Percentiles rank a stretch among this genome's conserved stretches.
phyloP scores from a whole-genome alignment of 2,329 filamentous ascomycete species.

The Balansia obtecta region DNA sequence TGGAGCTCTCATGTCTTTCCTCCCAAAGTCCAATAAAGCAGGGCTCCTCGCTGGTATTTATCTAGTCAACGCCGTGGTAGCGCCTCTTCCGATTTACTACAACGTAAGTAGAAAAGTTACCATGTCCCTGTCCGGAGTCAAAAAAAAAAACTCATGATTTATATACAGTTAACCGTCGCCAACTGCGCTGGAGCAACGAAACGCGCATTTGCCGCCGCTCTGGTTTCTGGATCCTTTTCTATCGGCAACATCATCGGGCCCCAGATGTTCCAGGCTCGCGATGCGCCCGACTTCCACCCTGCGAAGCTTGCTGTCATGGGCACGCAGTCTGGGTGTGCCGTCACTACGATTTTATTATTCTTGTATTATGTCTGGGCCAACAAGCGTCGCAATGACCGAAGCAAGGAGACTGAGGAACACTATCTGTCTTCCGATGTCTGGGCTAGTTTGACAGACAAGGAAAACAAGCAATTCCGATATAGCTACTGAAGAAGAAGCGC shows the following conservation, averaged over 20 bases:
- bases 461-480: slow-evolving; percentile 47
- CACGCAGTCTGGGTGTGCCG: slow-evolving; percentile 31
- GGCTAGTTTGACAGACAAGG: slow-evolving; percentile 40
- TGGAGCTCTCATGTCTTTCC: slow-evolving; percentile 40
- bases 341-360: slow-evolving; percentile 31
- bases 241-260: slow-evolving; percentile 45
- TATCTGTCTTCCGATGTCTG: slow-evolving; percentile 31
- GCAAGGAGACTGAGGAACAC: slow-evolving; percentile 24
- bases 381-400: slow-evolving; percentile 21
- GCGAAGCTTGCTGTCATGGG: slow-evolving; percentile 43
- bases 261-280: slow-evolving; percentile 39
- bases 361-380: slow-evolving; percentile 39
- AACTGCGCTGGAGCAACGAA: slow-evolving; percentile 41
- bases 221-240: slow-evolving; percentile 37
- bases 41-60: slow-evolving; percentile 38
- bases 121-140: background rate
- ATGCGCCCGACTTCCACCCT: slow-evolving; percentile 38
- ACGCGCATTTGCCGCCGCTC: slow-evolving; percentile 35
- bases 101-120: slow-evolving; percentile 17
- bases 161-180: slow-evolving; percentile 30
- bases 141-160: background rate
- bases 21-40: slow-evolving; percentile 29
- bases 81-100: slow-evolving; percentile 33
- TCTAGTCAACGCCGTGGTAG: slow-evolving; percentile 36
- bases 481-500: slow-evolving; percentile 20